Conservation (phyloP, 495 filamentous ascomycete genomes). For the Penicillium turbatum region DNA sequence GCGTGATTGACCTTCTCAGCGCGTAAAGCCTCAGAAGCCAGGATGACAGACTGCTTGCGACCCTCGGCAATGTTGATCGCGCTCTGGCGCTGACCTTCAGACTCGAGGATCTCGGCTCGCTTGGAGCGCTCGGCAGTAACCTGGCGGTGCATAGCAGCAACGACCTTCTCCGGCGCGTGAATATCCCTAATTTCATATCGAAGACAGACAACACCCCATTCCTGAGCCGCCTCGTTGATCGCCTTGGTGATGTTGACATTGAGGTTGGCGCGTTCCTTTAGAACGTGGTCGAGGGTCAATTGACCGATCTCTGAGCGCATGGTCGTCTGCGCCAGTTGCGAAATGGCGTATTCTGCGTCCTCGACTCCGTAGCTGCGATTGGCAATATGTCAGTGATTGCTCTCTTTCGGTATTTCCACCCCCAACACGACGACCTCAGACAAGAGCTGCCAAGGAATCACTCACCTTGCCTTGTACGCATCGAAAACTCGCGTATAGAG, state of each 20-base stretch:
- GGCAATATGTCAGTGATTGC: constrained; percentile 11
- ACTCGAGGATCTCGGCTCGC: constrained; percentile 94
- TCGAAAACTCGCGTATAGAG: constrained; percentile 94
- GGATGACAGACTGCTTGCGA: constrained; percentile 88
- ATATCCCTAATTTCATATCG: constrained; percentile 98
- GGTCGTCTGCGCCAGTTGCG: constrained; percentile 94
- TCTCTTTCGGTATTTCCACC: not conserved
- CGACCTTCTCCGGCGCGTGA: constrained; percentile 88
- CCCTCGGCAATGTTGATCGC: constrained; percentile 99
- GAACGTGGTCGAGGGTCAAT: constrained; percentile 90
- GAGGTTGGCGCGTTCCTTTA: constrained; percentile 91
- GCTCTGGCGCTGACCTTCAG: constrained; percentile 89
- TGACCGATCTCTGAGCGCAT: constrained; percentile 99
- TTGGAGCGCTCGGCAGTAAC: constrained; percentile 96
- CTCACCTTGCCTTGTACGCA: constrained; percentile 90
- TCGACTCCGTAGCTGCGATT: constrained; percentile 84
- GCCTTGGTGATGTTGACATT: constrained; percentile 97
- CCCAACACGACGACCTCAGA: not conserved
- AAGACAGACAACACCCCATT: constrained; percentile 93
- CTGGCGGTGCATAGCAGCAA: constrained; percentile 95
- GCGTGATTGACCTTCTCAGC: constrained; percentile 91
- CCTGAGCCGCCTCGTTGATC: constrained; percentile 95
- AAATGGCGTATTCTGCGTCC: constrained; percentile 98
- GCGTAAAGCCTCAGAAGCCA: constrained; percentile 88
- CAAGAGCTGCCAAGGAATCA: not conserved